phyloP scores from a whole-genome alignment of 2,329 filamentous ascomycete species.

The Colletotrichum sp. region DNA sequence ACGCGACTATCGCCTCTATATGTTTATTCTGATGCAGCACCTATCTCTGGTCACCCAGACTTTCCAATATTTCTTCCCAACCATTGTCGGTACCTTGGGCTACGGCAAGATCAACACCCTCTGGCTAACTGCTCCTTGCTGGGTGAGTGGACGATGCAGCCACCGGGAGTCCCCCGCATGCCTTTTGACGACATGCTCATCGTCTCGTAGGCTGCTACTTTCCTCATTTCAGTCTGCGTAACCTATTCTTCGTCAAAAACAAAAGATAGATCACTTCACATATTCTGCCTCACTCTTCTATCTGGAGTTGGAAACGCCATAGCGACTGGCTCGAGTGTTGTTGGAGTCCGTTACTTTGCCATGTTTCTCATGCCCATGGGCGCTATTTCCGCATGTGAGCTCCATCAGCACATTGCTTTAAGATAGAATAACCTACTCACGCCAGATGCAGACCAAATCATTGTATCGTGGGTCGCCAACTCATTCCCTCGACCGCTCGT shows the following conservation, averaged over 20 bases:
- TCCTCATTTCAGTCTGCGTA: constrained; percentile 56
- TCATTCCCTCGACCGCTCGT: constrained; percentile 74
- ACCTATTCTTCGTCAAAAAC: constrained; percentile 60
- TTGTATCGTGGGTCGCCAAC: constrained; percentile 73
- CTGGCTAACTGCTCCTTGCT: constrained; percentile 63
- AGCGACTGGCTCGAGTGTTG: constrained; percentile 53
- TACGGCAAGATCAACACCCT: constrained; percentile 60
- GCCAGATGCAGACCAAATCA: constrained; percentile 46
- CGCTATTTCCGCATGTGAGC: constrained; percentile 49
- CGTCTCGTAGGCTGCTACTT: constrained; percentile 48
- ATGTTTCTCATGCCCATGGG: constrained; percentile 68
- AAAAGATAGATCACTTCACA: constrained; percentile 62
- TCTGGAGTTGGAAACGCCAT: constrained; percentile 61
- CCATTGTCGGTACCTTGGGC: constrained; percentile 65
- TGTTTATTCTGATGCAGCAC: constrained; percentile 61
- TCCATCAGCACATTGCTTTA: neutral
- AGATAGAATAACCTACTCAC: neutral
- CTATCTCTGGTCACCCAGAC: constrained; percentile 56
- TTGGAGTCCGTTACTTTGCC: constrained; percentile 62
- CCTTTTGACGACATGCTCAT: neutral
- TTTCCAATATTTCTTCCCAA: constrained; percentile 71
- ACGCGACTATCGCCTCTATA: constrained; percentile 54
- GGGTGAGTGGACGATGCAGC: constrained; percentile 40
- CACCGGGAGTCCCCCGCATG: neutral
- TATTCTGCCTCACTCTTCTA: constrained; percentile 56